Evolutionary conservation across 2,329 filamentous ascomycete genomes (phyloP).

Genomic region (Aureobasidium sp.): DNA sequence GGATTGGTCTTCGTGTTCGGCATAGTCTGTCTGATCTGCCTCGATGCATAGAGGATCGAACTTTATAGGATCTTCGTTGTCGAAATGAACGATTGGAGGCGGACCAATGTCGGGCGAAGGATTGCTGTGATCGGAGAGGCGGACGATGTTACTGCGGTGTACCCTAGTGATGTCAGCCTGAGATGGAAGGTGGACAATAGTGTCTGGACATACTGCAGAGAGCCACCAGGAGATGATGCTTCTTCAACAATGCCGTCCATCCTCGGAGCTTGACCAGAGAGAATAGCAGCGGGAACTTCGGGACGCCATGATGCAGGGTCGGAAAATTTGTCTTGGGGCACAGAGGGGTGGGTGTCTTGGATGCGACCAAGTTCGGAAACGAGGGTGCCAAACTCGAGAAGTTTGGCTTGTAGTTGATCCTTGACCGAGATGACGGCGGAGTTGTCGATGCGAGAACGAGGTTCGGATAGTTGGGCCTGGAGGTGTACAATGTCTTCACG

Average conservation of each 20-base stretch:
- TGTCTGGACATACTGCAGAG: conserved; percentile 38
- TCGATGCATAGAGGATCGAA: conserved; percentile 26
- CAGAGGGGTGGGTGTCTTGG: conserved; percentile 13
- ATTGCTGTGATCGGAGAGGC: conserved; percentile 43
- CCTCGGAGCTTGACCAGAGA: conserved; percentile 35
- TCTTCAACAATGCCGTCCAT: conserved; percentile 62
- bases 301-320: conserved; percentile 16
- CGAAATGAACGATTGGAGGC: conserved; percentile 45
- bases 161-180: conserved; percentile 37
- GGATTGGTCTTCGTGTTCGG: conserved; percentile 13
- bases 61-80: conserved; percentile 39
- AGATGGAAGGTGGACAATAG: no score
- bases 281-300: conserved; percentile 21
- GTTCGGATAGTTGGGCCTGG: conserved; percentile 53
- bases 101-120: conserved; percentile 62
- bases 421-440: conserved; percentile 62
- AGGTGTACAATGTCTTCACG: conserved; percentile 61
- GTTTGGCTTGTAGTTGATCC: conserved; percentile 60
- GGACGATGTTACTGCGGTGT: conserved; percentile 46
- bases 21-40: not conserved
- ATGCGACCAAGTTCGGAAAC: conserved; percentile 53
- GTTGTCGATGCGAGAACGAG: conserved; percentile 49
- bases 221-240: conserved; percentile 57
- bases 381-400: conserved; percentile 60
- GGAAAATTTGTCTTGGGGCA: conserved; percentile 14